These are phyloP conservation scores for Rhodamnia rubescens DNA, from an alignment of 345 rosid genomes.

Conservation along the genomic window DNA sequence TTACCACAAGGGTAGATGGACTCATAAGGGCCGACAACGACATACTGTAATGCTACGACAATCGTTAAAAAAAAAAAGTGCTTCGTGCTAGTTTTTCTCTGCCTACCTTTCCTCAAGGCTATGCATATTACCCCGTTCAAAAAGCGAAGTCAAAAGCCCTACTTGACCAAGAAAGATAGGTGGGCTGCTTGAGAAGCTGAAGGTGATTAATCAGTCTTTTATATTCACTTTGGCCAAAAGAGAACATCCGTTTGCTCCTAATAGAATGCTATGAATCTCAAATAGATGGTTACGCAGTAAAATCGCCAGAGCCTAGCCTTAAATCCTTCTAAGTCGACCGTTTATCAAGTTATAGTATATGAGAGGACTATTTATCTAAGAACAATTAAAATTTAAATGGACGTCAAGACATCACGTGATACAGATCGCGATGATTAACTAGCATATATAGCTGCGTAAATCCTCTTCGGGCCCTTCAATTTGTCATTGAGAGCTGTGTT, in stretches of 20 bases:
- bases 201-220: neutral
- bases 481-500: neutral
- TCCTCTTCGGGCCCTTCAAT: neutral
- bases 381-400: neutral
- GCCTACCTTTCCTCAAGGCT: neutral
- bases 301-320: neutral
- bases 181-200: neutral
- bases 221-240: neutral
- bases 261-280: neutral
- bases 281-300: neutral
- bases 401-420: neutral
- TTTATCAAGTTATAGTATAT: neutral
- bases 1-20: neutral
- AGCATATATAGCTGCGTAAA: neutral
- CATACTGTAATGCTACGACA: neutral
- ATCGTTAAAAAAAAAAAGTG: neutral
- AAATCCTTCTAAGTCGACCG: rapidly evolving
- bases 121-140: neutral
- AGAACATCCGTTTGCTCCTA: neutral
- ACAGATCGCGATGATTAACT: too few species aligned
- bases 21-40: neutral
- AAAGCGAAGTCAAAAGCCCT: neutral
- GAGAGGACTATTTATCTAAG: neutral
- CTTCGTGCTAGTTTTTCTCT: neutral
- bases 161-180: neutral